Base-by-base conservation (phyloP, 2,329 filamentous ascomycete species). In the Pseudopyrenochaeta lycopersici region DNA sequence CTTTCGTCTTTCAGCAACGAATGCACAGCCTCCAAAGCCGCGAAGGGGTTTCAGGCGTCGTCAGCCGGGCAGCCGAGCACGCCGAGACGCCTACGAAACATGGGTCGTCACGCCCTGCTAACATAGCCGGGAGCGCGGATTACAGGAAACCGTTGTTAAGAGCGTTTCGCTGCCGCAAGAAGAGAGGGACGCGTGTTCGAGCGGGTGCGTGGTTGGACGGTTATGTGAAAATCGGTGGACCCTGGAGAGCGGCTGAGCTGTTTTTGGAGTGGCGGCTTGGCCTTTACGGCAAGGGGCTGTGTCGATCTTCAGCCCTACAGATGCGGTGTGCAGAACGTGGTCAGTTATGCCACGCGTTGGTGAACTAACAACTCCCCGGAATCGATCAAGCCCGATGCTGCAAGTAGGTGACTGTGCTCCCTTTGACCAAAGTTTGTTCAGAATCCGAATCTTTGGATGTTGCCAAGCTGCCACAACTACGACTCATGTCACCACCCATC, bases 11-110 rank as follows among this genome's bases (percentile, higher is more conserved):
- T 29, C 27, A 43, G 18, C 42, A 27, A 41, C 39, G 41, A 39
- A 36, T 56, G 58, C 58, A 61, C 55, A 59, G 58, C 58, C 58
- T 42, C 31, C 65, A 53, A 56, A 66, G 56, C 63, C 61, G 57
- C 53, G 54, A 54, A 61, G 54, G 57, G 50, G 70, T 73, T 71
- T 73, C 68, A 73, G 65, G 65, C 63, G 64, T 73, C 68, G 70
- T 73, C 68, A 73, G 64, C 69, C 48, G 33, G 31, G 32, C 52
- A 56, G 58, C 58, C 62, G 62, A 58, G 44, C 38, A 49, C 33
- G 56, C 56, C 63, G 63, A 61, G 53, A 68, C 67, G 60, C 55
- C 48, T 51, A 46, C 67, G 69, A 73, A 67, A 70, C 69, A 56
- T 52, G 49, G 49, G 43, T 42, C 40, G 46, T 39, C 42, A 57